Base-by-base conservation (phyloP, 1,284 basidiomycete genomes). In the Irpex lacteus region DNA sequence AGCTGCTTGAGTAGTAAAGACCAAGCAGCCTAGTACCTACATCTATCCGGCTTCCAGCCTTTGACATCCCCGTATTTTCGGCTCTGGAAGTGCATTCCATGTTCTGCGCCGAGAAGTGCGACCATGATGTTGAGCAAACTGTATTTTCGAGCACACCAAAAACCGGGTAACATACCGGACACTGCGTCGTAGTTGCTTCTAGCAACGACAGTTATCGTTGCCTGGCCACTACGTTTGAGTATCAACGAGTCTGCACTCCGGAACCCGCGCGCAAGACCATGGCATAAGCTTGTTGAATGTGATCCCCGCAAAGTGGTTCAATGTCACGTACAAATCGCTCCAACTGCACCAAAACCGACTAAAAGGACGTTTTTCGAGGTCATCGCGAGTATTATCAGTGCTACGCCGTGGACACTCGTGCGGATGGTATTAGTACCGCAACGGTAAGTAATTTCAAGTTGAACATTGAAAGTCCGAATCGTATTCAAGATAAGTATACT, bases 181-280 rank as follows among this genome's bases (percentile, higher is more conserved):
- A 89, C 82, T 2, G 82, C 76, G 26, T 84, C 80, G 70, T 86
- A 91, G 70, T 94, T 94, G 61, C 89, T 87, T 60, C 92, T 77
- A 0, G 91, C 91, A 4, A 93, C 87, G 9, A 82, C 88, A 0
- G 91, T 93, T 8, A 94, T 86, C n/a, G 83, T 77, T 1, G 84
- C 88, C 37, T 80, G 78, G 5, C 88, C 87, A 62, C 85, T 85
- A 62, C 78, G 78, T 70, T 88, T 82, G 38, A 93, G 79, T 34
- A 92, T 79, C 60, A 86, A 80, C 0, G 89, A 82, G 73, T 92
- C 86, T 88, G 63, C 8, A 36, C 34, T 58, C 5, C 47, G 18
- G 26, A 26, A 19, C 19, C n/a, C 11, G 18, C 50, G 50, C 18
- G 50, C 8, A 40, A 49, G 15, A 37, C 9, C 36, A 60, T 40